Percentiles rank a stretch among this genome's conserved stretches.
Conservation (phyloP, 163 green algal species). For the Trebouxia gelatinosa region DNA sequence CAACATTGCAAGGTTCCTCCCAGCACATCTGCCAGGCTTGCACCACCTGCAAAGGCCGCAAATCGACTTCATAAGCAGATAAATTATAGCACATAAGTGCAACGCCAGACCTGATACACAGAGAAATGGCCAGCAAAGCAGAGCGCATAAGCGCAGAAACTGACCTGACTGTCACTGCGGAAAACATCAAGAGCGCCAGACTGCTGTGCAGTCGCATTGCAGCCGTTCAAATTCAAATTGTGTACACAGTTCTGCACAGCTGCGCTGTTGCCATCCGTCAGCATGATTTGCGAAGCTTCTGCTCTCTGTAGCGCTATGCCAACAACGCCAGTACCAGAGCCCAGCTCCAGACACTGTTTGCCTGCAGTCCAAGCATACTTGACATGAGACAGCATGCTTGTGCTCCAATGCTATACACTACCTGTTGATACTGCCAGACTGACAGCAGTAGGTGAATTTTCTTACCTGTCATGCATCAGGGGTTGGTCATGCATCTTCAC, state of each 20-base stretch:
- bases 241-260: constrained; percentile 48
- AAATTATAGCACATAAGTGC: neutral
- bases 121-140: neutral
- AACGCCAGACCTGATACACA: neutral
- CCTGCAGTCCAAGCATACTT: constrained; percentile 30
- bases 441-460: no score
- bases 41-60: neutral
- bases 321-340: constrained; percentile 48
- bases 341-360: constrained; percentile 49
- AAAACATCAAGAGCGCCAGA: neutral
- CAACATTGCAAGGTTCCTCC: constrained; percentile 8
- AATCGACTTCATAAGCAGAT: neutral
- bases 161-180: neutral
- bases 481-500: neutral
- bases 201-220: neutral
- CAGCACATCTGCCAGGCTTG: constrained; percentile 25
- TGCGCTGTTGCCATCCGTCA: constrained; percentile 50
- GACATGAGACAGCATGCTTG: neutral
- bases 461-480: no score
- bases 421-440: no score
- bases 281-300: constrained; percentile 30
- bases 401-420: neutral
- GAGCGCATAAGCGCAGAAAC: neutral
- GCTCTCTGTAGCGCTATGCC: constrained; percentile 39
- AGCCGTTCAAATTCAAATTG: constrained; percentile 28